Base-by-base conservation (phyloP, 2,329 filamentous ascomycete genomes). In the Thelonectria blattea region DNA sequence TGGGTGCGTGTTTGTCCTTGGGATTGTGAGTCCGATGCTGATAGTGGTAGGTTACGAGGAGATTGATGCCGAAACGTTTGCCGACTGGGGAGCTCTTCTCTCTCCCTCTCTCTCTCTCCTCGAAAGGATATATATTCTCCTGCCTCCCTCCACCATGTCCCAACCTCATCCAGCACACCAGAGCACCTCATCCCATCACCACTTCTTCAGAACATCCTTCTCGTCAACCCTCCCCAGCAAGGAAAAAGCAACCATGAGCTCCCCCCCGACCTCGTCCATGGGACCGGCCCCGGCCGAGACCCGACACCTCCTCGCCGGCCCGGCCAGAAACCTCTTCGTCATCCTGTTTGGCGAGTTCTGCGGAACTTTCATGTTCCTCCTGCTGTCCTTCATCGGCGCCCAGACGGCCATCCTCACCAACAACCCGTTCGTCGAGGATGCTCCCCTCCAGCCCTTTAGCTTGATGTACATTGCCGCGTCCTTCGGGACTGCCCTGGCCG, bases 321-420 rank as follows among this genome's bases (percentile, higher is more conserved):
- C 58, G 9, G 37, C 60, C 7, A 68, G 74, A 20, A 79, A 80
- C 54, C 70, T 76, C 22, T 56, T 78, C 12, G 73, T 81, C 45
- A 76, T 81, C n/a, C 70, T 78, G 34, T 62, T 82, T 20, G 81
- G 79, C 58, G 82, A 84, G 72, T 82, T 85, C 49, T 78, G 80
- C 63, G 82, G 82, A 56, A 84, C 82, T 1, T 83, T 84, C 62
- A 76, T 84, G 71, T 85, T 84, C 69, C 75, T 85, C 0, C 78
- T 83, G 49, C 73, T 79, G 55, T 66, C 77, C 37, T 80, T 77
- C 58, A 72, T 76, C 17, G 77, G 78, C 27, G 69, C 78, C 0
- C 75, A 79, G 58, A 74, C 77, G 14, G 76, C 76, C 41, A 63
- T 78, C 54, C 54, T 71, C 56, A 72, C 72, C 61, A 74, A 75